Evolutionary conservation across 2,329 filamentous ascomycete genomes (phyloP).

Genomic region (Capronia epimyces): DNA sequence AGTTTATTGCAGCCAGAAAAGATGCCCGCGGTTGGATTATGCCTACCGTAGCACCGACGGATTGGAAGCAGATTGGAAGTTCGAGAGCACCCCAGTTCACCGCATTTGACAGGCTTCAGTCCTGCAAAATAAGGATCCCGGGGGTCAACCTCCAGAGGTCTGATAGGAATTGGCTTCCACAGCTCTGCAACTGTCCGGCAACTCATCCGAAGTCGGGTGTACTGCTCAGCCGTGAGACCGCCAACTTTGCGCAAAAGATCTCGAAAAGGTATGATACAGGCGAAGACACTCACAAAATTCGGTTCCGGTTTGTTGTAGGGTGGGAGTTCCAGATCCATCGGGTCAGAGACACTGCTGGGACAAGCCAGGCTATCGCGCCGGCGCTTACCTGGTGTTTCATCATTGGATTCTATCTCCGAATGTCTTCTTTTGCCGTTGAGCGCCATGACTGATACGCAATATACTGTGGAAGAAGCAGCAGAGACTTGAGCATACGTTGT

Average conservation of each 20-base stretch:
- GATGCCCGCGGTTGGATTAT: conserved; percentile 1
- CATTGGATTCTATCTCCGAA: neutral
- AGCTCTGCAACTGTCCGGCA: conserved; percentile 8
- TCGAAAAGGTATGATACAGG: conserved; percentile 3
- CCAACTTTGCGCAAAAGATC: conserved; percentile 7
- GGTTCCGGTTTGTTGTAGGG: neutral
- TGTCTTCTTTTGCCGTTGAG: neutral
- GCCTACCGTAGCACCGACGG: conserved; percentile 3
- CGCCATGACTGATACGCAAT: conserved; percentile 2
- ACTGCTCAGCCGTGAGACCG: conserved; percentile 4
- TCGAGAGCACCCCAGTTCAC: conserved; percentile 2
- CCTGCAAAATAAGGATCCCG: conserved; percentile 13
- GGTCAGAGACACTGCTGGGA: neutral
- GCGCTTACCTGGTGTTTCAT: conserved; percentile 10
- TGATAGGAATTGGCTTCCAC: conserved; percentile 10
- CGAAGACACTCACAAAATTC: conserved; percentile 9
- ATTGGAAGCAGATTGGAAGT: conserved; percentile 4
- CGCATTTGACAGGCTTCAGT: conserved; percentile 3
- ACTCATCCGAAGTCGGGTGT: conserved; percentile 12
- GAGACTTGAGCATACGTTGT: neutral
- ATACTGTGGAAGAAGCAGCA: neutral
- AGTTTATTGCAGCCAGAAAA: conserved; percentile 11
- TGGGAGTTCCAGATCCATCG: neutral
- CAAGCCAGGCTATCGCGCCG: neutral
- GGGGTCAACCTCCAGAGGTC: neutral